Conservation (phyloP, 345 rosid species). For the Lepidium aucheri region DNA sequence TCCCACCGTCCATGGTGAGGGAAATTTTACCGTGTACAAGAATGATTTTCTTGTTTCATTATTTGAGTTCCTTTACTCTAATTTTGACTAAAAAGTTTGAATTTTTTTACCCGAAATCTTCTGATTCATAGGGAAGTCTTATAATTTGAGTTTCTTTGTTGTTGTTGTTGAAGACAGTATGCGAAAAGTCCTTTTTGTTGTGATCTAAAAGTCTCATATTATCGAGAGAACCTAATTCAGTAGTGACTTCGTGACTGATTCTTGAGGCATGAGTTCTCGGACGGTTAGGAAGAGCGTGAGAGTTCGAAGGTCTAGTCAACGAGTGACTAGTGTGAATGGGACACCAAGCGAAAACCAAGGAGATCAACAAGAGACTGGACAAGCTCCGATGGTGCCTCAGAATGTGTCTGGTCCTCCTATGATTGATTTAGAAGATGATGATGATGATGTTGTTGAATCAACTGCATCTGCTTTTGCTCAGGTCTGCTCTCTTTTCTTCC, state of each 20-base stretch:
- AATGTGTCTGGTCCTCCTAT: constrained; percentile 22
- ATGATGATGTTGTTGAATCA: constrained; percentile 65
- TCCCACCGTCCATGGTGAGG: neutral
- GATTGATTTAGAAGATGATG: constrained; percentile 41
- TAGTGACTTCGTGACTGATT: neutral
- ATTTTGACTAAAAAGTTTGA: neutral
- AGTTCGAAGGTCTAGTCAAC: neutral
- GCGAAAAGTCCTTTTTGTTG: neutral
- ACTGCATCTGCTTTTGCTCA: constrained; percentile 72
- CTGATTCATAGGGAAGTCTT: neutral
- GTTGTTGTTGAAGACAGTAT: neutral
- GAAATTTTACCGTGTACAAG: neutral
- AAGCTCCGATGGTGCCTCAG: constrained; percentile 2
- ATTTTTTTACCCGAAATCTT: neutral
- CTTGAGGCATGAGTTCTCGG: neutral
- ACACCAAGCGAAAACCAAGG: neutral
- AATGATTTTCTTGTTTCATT: neutral
- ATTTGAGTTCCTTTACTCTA: neutral
- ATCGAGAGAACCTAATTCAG: neutral
- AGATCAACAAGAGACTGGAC: constrained; percentile 14
- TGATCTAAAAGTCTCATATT: neutral
- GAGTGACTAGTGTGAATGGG: neutral
- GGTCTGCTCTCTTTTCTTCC: constrained; percentile 29
- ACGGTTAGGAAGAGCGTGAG: constrained; percentile 1
- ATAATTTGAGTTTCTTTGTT: neutral